These are phyloP conservation scores for Fusarium protoensiforme DNA, from an alignment of 2,329 filamentous ascomycete species.

Conservation along the genomic window DNA sequence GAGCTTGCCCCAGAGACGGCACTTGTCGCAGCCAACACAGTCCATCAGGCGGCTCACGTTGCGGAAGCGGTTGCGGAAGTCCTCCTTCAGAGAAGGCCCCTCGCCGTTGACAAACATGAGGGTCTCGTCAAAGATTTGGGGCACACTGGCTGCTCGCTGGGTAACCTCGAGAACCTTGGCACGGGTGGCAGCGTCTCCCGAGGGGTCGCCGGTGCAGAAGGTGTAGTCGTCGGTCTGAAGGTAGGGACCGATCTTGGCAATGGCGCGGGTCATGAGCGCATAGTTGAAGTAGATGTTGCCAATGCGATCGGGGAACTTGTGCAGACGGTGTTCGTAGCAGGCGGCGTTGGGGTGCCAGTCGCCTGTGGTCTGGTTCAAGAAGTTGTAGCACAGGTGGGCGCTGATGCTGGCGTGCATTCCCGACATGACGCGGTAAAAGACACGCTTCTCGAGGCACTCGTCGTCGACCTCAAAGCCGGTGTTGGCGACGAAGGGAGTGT, in stretches of 20 bases:
- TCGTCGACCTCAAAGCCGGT: constrained; percentile 83
- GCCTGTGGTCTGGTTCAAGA: constrained; percentile 93
- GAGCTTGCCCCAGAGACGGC: constrained; percentile 95
- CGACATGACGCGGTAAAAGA: constrained; percentile 94
- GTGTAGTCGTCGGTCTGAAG: constrained; percentile 78
- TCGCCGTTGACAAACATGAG: constrained; percentile 90
- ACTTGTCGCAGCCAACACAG: constrained; percentile 98
- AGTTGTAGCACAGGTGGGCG: constrained; percentile 95
- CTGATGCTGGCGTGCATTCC: constrained; percentile 99
- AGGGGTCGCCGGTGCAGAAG: constrained; percentile 88
- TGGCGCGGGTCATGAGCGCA: constrained; percentile 89
- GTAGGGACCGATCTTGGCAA: constrained; percentile 88
- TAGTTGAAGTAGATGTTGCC: constrained; percentile 99
- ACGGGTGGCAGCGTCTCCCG: constrained; percentile 83
- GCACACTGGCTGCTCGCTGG: constrained; percentile 73
- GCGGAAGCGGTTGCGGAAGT: constrained; percentile 96
- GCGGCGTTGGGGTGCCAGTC: constrained; percentile 90
- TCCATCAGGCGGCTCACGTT: constrained; percentile 98
- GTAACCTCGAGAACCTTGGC: constrained; percentile 83
- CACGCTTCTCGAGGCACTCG: constrained; percentile 97
- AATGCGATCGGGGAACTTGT: constrained; percentile 87
- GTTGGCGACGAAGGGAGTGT: constrained; percentile 69
- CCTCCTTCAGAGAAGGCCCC: constrained; percentile 86
- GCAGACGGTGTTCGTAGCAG: constrained; percentile 90
- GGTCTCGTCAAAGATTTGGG: constrained; percentile 91